Percentiles rank a stretch among this genome's conserved stretches.
Evolutionary conservation across 129 eudicot species (phyloP).

Genomic region (Pseudognaphalium luteoalbum): DNA sequence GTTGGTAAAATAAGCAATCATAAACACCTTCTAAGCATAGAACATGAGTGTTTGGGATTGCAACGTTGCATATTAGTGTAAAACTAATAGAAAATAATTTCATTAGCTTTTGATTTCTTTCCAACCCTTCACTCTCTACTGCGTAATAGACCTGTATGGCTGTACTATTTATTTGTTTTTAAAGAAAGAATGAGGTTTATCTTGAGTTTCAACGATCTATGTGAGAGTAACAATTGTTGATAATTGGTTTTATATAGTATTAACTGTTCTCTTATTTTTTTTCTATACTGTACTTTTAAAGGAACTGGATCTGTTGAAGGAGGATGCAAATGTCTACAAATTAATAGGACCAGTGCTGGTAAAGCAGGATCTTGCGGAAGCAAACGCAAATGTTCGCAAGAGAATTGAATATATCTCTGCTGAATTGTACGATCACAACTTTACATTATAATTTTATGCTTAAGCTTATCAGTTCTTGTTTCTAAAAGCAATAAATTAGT

Average conservation of each 20-base stretch:
- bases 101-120: too few species aligned
- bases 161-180: too few species aligned
- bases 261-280: background rate
- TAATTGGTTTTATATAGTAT: background rate
- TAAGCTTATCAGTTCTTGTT: slow-evolving; percentile 14
- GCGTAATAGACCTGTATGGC: background rate
- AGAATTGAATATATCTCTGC: slow-evolving; percentile 96
- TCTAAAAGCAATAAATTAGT: background rate
- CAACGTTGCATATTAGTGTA: too few species aligned
- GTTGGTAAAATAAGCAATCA: too few species aligned
- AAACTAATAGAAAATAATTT: too few species aligned
- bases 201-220: background rate
- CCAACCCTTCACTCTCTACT: background rate
- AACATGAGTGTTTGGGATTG: background rate
- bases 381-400: slow-evolving; percentile 93
- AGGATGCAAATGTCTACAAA: slow-evolving; percentile 95
- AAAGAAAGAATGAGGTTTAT: too few species aligned
- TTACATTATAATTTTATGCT: background rate
- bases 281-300: slow-evolving; percentile 19
- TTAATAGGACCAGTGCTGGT: slow-evolving; percentile 95
- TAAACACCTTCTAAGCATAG: too few species aligned
- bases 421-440: slow-evolving; percentile 59
- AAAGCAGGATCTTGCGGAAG: slow-evolving; percentile 98
- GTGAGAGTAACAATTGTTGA: background rate
- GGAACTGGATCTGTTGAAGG: slow-evolving; percentile 91